These are phyloP conservation scores for Trichosanthes truncata DNA, from an alignment of 306 rosid genomes.

Conservation along the genomic window DNA sequence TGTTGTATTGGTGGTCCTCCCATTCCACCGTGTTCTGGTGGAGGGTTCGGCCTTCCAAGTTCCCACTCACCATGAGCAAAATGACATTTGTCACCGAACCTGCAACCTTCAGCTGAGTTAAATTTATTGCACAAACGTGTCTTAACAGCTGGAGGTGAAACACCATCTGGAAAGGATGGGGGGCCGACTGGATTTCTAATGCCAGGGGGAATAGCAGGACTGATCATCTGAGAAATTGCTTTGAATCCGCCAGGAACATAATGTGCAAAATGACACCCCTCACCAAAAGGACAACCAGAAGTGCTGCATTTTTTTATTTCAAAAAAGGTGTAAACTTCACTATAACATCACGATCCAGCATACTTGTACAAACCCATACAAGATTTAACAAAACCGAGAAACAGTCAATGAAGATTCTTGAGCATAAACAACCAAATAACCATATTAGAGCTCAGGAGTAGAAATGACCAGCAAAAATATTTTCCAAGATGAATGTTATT, in stretches of 20 bases:
- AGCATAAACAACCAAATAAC: neutral
- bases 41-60: conserved; percentile 59
- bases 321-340: conserved; percentile 1
- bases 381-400: neutral
- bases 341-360: neutral
- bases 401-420: neutral
- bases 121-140: conserved; percentile 73
- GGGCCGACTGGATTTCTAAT: conserved; percentile 41
- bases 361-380: neutral
- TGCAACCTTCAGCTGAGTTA: conserved; percentile 76
- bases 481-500: neutral
- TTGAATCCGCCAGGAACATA: conserved; percentile 83
- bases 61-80: conserved; percentile 78
- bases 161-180: conserved; percentile 60
- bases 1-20: conserved; percentile 33
- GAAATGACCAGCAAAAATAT: neutral
- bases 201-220: conserved; percentile 36
- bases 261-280: conserved; percentile 77
- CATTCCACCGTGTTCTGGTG: conserved; percentile 41
- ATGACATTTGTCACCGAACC: conserved; percentile 78
- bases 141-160: conserved; percentile 68
- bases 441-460: neutral
- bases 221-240: conserved; percentile 58
- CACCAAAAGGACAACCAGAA: conserved; percentile 94
- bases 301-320: conserved; percentile 42